These are phyloP conservation scores for Plantago elongata DNA, from an alignment of 257 asterid genomes.

Conservation along the genomic window DNA sequence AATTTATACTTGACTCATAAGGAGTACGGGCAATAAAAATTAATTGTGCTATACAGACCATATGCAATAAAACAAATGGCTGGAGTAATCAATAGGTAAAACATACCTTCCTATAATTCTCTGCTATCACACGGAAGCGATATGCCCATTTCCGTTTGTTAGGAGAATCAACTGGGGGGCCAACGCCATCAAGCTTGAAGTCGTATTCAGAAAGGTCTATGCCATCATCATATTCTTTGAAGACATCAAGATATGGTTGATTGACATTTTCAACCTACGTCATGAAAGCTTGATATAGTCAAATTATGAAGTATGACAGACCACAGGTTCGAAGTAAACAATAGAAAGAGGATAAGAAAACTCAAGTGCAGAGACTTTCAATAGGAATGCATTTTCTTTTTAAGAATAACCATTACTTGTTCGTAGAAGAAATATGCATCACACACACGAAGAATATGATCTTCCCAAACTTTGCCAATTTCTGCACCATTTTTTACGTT, in stretches of 20 bases:
- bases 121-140: constrained; percentile 62
- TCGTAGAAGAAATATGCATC: constrained; percentile 83
- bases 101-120: constrained; percentile 72
- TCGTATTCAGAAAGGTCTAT: constrained; percentile 63
- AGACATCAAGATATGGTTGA: constrained; percentile 70
- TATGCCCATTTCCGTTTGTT: constrained; percentile 75
- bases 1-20: not conserved
- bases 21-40: not conserved
- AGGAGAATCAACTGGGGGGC: constrained; percentile 50
- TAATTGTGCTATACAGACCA: not conserved
- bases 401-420: constrained; percentile 45
- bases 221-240: constrained; percentile 65
- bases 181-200: constrained; percentile 63
- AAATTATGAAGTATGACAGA: constrained; percentile 14
- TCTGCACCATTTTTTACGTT: constrained; percentile 53
- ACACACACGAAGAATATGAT: constrained; percentile 72
- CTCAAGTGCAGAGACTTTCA: no score
- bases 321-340: not conserved
- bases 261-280: constrained; percentile 71
- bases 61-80: not conserved
- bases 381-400: no score
- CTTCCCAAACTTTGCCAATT: constrained; percentile 81
- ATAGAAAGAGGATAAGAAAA: no score
- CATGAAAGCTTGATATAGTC: constrained; percentile 20
- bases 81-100: constrained; percentile 10